Evolutionary conservation across 2,329 filamentous ascomycete genomes (phyloP).

Genomic region (Moelleriella libera): DNA sequence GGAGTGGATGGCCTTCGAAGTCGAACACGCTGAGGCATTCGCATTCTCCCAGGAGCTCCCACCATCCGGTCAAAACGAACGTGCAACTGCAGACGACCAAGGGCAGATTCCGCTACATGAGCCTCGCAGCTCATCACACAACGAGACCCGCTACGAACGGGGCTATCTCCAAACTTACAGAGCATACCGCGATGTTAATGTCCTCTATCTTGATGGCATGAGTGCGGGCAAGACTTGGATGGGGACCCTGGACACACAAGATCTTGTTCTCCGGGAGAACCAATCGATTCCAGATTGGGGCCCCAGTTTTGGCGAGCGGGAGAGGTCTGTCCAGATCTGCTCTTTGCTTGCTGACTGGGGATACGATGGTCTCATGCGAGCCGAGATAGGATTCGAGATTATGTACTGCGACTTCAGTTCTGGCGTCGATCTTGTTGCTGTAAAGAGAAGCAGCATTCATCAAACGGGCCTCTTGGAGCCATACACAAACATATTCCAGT

Average conservation of each 20-base stretch:
- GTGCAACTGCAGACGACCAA: neutral
- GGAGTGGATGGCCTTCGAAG: constrained; percentile 67
- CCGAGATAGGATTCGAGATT: constrained; percentile 58
- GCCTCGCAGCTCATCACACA: neutral
- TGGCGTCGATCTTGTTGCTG: constrained; percentile 21
- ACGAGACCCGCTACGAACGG: constrained; percentile 6
- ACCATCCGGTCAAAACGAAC: neutral
- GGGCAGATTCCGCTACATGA: constrained; percentile 2
- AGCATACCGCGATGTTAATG: constrained; percentile 38
- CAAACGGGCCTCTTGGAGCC: neutral
- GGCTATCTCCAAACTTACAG: constrained; percentile 57
- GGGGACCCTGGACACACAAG: constrained; percentile 56
- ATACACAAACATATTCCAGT: constrained; percentile 21
- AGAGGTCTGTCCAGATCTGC: constrained; percentile 43
- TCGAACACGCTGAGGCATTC: constrained; percentile 58
- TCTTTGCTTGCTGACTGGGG: constrained; percentile 35
- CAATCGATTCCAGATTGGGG: constrained; percentile 3
- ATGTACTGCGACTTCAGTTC: constrained; percentile 49
- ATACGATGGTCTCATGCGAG: constrained; percentile 51
- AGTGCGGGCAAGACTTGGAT: constrained; percentile 49
- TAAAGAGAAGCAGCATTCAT: constrained; percentile 3
- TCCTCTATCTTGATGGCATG: constrained; percentile 60
- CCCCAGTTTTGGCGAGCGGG: constrained; percentile 25
- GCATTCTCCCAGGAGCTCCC: constrained; percentile 17
- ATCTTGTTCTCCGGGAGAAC: constrained; percentile 39